Evolutionary conservation across 805 yeast species (phyloP).

Genomic region (Jamesozyma piceae): DNA sequence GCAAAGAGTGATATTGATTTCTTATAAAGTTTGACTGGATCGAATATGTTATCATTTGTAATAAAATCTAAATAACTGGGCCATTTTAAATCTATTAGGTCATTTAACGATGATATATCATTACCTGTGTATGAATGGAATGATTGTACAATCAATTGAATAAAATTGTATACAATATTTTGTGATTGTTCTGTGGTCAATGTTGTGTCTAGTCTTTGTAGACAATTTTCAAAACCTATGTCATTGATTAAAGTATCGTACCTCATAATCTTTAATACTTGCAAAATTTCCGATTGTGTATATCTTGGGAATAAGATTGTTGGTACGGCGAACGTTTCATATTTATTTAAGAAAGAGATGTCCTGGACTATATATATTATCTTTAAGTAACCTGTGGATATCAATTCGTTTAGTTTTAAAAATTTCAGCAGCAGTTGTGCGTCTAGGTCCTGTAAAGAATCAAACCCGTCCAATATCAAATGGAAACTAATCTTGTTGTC

Average conservation of each 20-base stretch:
- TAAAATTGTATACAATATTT: conserved; percentile 17
- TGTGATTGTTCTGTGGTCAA: conserved; percentile 5
- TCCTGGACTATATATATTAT: conserved; percentile 21
- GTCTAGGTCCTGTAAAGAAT: conserved; percentile 27
- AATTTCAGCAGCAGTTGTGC: conserved; percentile 21
- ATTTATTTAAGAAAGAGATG: conserved; percentile 17
- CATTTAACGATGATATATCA: conserved; percentile 19
- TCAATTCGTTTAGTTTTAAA: conserved; percentile 20
- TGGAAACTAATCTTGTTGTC: conserved; percentile 7
- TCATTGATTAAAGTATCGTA: conserved; percentile 12
- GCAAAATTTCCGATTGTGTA: conserved; percentile 15
- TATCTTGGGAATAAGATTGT: conserved; percentile 26
- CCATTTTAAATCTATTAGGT: conserved; percentile 28
- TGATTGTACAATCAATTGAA: conserved; percentile 24
- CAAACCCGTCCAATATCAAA: conserved; percentile 27
- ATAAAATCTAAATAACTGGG: conserved; percentile 14
- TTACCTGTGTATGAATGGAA: conserved; percentile 29
- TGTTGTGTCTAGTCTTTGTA: conserved; percentile 7
- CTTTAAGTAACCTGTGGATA: conserved; percentile 16
- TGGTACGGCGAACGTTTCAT: conserved; percentile 22
- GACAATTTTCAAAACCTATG: conserved; percentile 5
- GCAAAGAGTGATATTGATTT: conserved; percentile 23
- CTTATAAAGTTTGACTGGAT: conserved; percentile 26
- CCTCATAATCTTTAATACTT: conserved; percentile 15
- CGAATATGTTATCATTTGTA: conserved; percentile 13